These are phyloP conservation scores for Tolypocladium amazonense DNA, from an alignment of 2,329 filamentous ascomycete species.

Conservation along the genomic window DNA sequence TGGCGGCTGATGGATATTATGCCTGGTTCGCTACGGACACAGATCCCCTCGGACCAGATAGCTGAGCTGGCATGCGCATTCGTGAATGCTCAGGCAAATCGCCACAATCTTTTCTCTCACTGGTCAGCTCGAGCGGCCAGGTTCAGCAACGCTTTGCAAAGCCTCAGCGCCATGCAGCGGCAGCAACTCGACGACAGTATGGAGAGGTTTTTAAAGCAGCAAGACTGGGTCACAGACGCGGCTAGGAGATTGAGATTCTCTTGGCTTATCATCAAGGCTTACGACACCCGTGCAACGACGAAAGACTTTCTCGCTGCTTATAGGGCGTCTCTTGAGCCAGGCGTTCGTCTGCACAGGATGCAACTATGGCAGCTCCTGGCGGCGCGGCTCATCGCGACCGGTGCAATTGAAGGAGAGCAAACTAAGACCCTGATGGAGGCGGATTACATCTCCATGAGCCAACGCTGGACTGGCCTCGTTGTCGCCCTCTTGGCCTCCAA, in stretches of 20 bases:
- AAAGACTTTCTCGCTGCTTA: conserved; percentile 6
- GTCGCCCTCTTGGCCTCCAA: conserved; percentile 2
- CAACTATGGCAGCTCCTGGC: conserved; percentile 12
- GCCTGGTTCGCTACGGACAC: conserved; percentile 6
- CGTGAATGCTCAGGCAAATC: conserved; percentile 9
- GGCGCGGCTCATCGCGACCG: conserved; percentile 5
- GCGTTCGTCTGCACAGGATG: conserved; percentile 2
- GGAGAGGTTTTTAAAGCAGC: conserved; percentile 4
- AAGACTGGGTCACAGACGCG: conserved; percentile 2
- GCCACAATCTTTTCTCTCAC: conserved; percentile 4
- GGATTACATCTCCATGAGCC: conserved; percentile 4
- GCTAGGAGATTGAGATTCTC: conserved; percentile 7
- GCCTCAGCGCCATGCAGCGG: conserved; percentile 4
- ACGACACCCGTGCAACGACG: conserved; percentile 5
- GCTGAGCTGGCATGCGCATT: conserved; percentile 5
- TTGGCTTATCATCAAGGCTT: conserved; percentile 12
- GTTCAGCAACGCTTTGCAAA: conserved; percentile 7
- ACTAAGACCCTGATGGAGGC: conserved; percentile 3
- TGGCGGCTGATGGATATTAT: conserved; percentile 7
- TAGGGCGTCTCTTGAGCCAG: not conserved
- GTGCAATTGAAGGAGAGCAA: conserved; percentile 1
- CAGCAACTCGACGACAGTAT: conserved; percentile 5
- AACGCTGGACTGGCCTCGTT: conserved; percentile 10
- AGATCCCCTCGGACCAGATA: conserved; percentile 6
- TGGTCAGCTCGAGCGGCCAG: conserved; percentile 9